Evolutionary conservation across 768 basidiomycete genomes (phyloP).

Genomic region (Candolleomyces efflorescens): DNA sequence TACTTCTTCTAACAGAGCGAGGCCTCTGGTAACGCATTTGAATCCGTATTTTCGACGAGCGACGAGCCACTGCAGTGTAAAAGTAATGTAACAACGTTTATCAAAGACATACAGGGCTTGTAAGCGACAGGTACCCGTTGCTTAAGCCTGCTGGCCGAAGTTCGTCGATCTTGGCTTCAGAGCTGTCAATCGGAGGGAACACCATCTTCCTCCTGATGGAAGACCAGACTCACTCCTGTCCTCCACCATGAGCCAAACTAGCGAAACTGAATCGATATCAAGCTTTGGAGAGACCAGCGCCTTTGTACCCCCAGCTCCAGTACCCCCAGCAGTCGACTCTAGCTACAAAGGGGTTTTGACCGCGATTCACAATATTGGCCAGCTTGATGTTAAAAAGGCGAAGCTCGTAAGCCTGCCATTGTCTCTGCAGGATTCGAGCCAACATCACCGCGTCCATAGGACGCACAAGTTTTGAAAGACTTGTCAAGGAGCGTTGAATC

Average conservation of each 20-base stretch:
- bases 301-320: not conserved
- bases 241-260: constrained; percentile 18
- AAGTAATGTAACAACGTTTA: constrained; percentile 51
- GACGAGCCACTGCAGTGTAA: constrained; percentile 47
- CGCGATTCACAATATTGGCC: not conserved
- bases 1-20: constrained; percentile 40
- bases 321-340: too few relatives aligned
- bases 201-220: too few relatives aligned
- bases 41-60: constrained; percentile 59
- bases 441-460: too few relatives aligned
- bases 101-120: constrained; percentile 54
- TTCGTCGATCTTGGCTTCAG: not conserved
- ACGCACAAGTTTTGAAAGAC: too few relatives aligned
- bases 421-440: not conserved
- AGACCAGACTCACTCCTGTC: constrained; percentile 9
- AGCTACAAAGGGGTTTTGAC: not conserved
- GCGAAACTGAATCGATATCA: constrained; percentile 52
- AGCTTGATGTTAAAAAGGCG: too few relatives aligned
- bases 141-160: not conserved
- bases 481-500: too few relatives aligned
- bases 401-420: not conserved
- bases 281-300: not conserved
- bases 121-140: constrained; percentile 18
- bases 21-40: constrained; percentile 54
- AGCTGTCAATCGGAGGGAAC: not conserved